phyloP scores from a whole-genome alignment of 371 early-diverging fungal genomes.

The Mortierella sp. region DNA sequence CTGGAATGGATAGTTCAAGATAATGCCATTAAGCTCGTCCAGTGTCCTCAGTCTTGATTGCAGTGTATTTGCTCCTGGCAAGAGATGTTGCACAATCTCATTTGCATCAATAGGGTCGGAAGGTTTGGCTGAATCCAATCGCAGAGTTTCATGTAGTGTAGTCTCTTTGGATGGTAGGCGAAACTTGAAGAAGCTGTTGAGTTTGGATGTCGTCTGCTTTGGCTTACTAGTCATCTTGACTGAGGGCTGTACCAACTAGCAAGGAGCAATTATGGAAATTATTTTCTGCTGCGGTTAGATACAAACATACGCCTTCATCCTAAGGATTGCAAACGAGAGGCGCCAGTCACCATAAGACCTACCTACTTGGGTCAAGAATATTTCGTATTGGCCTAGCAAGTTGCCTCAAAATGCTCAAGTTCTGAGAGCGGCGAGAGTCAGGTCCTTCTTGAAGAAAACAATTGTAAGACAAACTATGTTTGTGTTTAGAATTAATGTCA shows the following conservation, averaged over 20 bases:
- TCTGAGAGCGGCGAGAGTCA: neutral
- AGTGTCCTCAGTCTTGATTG: conserved; percentile 55
- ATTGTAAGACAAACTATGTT: neutral
- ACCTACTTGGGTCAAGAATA: neutral
- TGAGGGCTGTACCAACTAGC: neutral
- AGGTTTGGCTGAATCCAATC: conserved; percentile 49
- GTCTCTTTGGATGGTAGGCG: conserved; percentile 39
- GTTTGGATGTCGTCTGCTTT: conserved; percentile 39
- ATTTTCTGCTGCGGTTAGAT: too few species aligned
- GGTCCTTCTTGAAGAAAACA: neutral
- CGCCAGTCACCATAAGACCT: neutral
- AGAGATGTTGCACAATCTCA: conserved; percentile 54
- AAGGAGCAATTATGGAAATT: neutral
- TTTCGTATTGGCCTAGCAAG: neutral
- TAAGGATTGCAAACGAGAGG: neutral
- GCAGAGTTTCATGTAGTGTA: conserved; percentile 42
- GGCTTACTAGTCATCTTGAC: conserved; percentile 36
- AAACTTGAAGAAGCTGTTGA: conserved; percentile 54
- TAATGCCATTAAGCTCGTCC: conserved; percentile 49
- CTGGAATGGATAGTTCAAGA: conserved; percentile 66
- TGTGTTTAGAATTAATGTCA: neutral
- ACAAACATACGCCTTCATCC: neutral
- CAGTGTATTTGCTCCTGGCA: conserved; percentile 38
- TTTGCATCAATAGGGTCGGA: conserved; percentile 59
- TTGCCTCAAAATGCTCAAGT: neutral